A percentile compares a stretch with the other conserved stretches of the same genome.
Conservation (phyloP, 164 flowering plant genomes). For the Saururus chinensis region DNA sequence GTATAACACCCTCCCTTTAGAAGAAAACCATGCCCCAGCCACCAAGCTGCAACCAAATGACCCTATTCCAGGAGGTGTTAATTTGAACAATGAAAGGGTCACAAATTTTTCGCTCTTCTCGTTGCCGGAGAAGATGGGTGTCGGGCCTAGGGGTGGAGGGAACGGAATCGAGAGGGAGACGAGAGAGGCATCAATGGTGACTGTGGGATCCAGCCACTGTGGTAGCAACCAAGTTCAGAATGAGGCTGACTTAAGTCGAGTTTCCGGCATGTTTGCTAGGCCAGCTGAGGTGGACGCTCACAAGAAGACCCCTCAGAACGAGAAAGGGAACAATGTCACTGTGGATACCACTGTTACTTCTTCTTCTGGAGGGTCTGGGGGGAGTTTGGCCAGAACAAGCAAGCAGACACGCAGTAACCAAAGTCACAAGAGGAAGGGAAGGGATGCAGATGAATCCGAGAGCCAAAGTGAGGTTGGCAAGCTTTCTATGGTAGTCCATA, state of each 20-base stretch:
- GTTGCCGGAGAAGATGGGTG: constrained; percentile 5
- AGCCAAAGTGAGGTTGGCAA: constrained; percentile 32
- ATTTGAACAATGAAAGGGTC: constrained; percentile 2
- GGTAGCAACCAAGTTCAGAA: constrained; percentile 43
- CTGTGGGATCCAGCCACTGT: constrained; percentile 49
- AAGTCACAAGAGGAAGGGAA: constrained; percentile 38
- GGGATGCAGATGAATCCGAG: constrained; percentile 34
- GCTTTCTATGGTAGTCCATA: not conserved
- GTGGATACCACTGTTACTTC: constrained; percentile 31
- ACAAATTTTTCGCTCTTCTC: constrained; percentile 20
- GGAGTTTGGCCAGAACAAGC: constrained; percentile 30
- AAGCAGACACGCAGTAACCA: constrained; percentile 24
- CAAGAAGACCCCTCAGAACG: constrained; percentile 14
- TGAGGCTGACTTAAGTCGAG: constrained; percentile 30
- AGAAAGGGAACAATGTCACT: constrained; percentile 22
- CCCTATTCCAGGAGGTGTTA: constrained; percentile 6
- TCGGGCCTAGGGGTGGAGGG: constrained; percentile 9
- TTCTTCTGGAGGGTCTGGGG: constrained; percentile 52
- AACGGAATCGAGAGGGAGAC: constrained; percentile 12
- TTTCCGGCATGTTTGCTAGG: constrained; percentile 24
- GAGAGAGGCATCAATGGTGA: constrained; percentile 36
- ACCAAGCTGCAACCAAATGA: constrained; percentile 21
- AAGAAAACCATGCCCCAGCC: constrained; percentile 26
- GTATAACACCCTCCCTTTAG: constrained; percentile 5
- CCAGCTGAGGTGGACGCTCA: constrained; percentile 11